phyloP scores from a whole-genome alignment of 805 yeast genomes.

The Danielia reshetovae region DNA sequence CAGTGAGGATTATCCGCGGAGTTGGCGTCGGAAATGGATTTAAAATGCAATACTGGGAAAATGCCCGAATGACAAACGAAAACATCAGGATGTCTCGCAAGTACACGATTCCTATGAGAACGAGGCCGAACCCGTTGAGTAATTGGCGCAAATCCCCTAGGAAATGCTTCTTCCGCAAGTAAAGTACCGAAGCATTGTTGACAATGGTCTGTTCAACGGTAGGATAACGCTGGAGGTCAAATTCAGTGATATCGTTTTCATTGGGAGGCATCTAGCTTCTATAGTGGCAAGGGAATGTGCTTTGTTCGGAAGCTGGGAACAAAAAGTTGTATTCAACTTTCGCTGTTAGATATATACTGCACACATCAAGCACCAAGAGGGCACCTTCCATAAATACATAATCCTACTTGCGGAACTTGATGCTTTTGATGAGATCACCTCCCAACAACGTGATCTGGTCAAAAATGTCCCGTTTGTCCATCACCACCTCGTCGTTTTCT shows the following conservation, averaged over 20 bases:
- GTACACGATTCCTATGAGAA: constrained; percentile 35
- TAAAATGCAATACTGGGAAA: constrained; percentile 25
- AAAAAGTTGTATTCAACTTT: no score
- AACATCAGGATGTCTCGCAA: constrained; percentile 40
- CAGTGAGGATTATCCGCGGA: constrained; percentile 14
- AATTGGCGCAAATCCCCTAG: constrained; percentile 30
- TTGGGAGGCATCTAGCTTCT: no score
- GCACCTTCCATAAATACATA: not conserved
- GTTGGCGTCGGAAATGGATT: constrained; percentile 24
- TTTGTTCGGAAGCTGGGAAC: no score
- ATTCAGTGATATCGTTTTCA: no score
- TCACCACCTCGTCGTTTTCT: constrained; percentile 47
- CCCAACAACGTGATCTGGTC: constrained; percentile 68
- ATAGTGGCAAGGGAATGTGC: no score
- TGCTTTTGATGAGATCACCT: constrained; percentile 51
- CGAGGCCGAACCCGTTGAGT: constrained; percentile 32
- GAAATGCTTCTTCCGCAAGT: constrained; percentile 41
- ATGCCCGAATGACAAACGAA: constrained; percentile 22
- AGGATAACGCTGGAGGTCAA: constrained; percentile 28
- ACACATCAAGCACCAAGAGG: no score
- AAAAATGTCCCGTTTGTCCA: constrained; percentile 71
- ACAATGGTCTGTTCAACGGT: constrained; percentile 35
- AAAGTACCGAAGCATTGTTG: constrained; percentile 39
- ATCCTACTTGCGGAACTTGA: constrained; percentile 32
- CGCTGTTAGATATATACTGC: constrained; percentile 1